Conservation (phyloP, 164 flowering plant genomes). For the Pachysandra terminalis region DNA sequence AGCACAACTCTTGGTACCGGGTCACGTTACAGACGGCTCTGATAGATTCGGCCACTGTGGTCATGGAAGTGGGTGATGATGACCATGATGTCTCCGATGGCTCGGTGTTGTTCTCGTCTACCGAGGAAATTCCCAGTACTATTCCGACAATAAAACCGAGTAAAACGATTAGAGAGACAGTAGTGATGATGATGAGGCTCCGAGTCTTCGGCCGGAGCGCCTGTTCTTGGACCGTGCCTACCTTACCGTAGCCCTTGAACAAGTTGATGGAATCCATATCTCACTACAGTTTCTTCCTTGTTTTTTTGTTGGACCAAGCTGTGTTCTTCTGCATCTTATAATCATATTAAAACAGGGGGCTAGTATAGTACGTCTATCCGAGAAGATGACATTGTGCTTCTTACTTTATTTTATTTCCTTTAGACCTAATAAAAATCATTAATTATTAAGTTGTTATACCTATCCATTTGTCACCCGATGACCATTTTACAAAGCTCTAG, state of each 20-base stretch:
- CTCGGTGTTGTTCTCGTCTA: constrained; percentile 19
- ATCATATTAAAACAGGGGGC: too few species aligned
- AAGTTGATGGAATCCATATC: constrained; percentile 50
- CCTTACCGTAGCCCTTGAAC: constrained; percentile 71
- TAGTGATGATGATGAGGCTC: constrained; percentile 39
- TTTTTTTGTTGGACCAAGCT: too few species aligned
- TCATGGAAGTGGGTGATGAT: too few species aligned
- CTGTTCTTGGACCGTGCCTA: constrained; percentile 41
- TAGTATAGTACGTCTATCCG: too few species aligned
- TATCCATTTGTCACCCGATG: too few species aligned
- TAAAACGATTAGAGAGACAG: constrained; percentile 44
- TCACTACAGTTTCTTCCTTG: too few species aligned
- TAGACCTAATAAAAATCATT: too few species aligned
- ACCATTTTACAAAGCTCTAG: too few species aligned
- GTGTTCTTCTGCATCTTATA: too few species aligned
- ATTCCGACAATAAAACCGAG: constrained; percentile 38
- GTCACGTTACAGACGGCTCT: constrained; percentile 46
- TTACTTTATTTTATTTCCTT: too few species aligned
- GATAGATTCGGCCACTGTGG: constrained; percentile 21
- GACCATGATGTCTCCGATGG: constrained; percentile 7
- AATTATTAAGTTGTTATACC: too few species aligned
- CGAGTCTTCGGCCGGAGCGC: constrained; percentile 45
- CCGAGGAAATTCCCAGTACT: constrained; percentile 30
- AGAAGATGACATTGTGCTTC: too few species aligned
- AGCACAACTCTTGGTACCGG: constrained; percentile 41